These are phyloP conservation scores for Aurantiochytrium sp. DNA, from an alignment of 108 stramenopile species.

Conservation along the genomic window DNA sequence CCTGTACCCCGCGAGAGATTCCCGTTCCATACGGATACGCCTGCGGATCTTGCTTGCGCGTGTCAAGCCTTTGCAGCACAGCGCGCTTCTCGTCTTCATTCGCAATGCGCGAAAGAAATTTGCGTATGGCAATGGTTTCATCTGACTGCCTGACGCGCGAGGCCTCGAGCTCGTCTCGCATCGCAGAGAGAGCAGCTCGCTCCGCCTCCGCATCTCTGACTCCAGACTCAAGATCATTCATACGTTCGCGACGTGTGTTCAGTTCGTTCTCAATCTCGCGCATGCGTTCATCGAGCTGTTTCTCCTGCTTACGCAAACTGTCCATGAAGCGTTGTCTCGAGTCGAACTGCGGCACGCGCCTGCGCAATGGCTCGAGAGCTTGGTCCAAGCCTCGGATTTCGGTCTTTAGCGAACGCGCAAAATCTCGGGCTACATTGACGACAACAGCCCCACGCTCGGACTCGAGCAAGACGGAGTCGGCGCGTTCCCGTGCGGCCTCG, in stretches of 20 bases:
- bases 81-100: not conserved
- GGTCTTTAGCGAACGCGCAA: not conserved
- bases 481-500: not conserved
- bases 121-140: not conserved
- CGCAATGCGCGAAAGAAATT: not conserved
- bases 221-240: not conserved
- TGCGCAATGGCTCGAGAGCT: not conserved
- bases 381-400: not conserved
- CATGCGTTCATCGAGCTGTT: too few species aligned
- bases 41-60: not conserved
- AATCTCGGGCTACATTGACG: not conserved
- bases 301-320: too few species aligned
- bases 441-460: not conserved
- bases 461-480: not conserved
- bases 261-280: not conserved
- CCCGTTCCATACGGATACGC: not conserved
- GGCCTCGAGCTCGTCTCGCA: not conserved
- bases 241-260: not conserved
- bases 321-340: not conserved
- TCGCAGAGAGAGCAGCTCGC: not conserved
- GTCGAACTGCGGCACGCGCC: not conserved
- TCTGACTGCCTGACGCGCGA: not conserved
- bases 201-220: not conserved
- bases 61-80: not conserved
- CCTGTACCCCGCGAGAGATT: not conserved